These are phyloP conservation scores for Mycena capillaripes DNA, from an alignment of 768 basidiomycete genomes.

Conservation along the genomic window DNA sequence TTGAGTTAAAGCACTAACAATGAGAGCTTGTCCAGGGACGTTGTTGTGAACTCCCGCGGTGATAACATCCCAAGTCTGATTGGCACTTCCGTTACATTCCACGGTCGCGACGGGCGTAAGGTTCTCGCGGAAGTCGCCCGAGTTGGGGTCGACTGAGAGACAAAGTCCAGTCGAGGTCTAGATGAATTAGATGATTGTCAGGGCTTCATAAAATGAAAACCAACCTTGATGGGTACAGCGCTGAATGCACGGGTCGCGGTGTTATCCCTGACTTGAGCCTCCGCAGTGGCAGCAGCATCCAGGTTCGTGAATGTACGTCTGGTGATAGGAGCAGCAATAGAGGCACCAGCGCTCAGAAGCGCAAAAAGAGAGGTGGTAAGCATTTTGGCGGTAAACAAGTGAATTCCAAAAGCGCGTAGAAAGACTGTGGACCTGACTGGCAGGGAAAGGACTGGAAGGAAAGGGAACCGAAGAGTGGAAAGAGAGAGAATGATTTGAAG, in stretches of 20 bases:
- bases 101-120: slow-evolving; percentile 32
- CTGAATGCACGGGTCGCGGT: slow-evolving; percentile 39
- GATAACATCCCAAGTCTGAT: slow-evolving; percentile 40
- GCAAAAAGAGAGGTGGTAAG: slow-evolving; percentile 33
- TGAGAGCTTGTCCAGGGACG: slow-evolving; percentile 33
- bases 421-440: slow-evolving; percentile 36
- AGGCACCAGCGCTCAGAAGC: slow-evolving; percentile 30
- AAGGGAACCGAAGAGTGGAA: slow-evolving; percentile 3
- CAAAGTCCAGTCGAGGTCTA: slow-evolving; percentile 25
- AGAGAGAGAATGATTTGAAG: slow-evolving; percentile 8
- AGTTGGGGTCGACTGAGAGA: slow-evolving; percentile 32
- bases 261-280: slow-evolving; percentile 38
- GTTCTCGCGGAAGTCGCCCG: slow-evolving; percentile 42
- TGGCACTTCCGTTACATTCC: slow-evolving; percentile 35
- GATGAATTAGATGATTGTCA: neutral
- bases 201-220: neutral
- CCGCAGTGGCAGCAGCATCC: slow-evolving; percentile 31
- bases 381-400: slow-evolving; percentile 22
- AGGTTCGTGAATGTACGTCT: slow-evolving; percentile 22
- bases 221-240: slow-evolving; percentile 10
- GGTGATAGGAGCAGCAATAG: slow-evolving; percentile 34
- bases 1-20: slow-evolving; percentile 38
- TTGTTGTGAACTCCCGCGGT: slow-evolving; percentile 40
- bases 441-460: slow-evolving; percentile 31
- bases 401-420: slow-evolving; percentile 19